Evolutionary conservation across 2,329 filamentous ascomycete species (phyloP).

Genomic region (Ophiobolus disseminans): DNA sequence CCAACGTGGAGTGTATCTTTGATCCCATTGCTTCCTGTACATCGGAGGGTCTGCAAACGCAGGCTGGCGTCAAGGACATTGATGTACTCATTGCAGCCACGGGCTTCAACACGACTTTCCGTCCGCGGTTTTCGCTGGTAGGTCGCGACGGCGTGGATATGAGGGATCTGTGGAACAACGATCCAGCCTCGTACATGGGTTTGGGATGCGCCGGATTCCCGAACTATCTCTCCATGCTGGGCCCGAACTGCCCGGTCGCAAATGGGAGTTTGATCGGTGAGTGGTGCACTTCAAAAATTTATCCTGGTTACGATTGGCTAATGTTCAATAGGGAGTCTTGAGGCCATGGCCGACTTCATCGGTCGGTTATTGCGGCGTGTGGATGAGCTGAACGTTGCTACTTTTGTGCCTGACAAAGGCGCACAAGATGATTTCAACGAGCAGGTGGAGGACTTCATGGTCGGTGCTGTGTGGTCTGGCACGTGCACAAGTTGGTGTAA

Average conservation of each 20-base stretch:
- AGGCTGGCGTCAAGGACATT: conserved; percentile 1
- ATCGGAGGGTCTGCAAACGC: conserved; percentile 3
- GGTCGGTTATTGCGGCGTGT: conserved; percentile 9
- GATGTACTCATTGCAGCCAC: conserved; percentile 15
- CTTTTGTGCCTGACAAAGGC: conserved; percentile 5
- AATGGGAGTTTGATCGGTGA: conserved; percentile 15
- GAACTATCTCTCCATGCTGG: conserved; percentile 14
- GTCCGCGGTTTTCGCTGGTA: conserved; percentile 7
- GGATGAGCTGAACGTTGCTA: conserved; percentile 3
- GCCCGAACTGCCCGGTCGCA: conserved; percentile 15
- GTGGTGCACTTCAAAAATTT: not conserved
- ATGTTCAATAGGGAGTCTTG: conserved; percentile 6
- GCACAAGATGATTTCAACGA: conserved; percentile 12
- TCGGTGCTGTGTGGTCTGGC: conserved; percentile 8
- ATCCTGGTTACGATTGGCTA: not conserved
- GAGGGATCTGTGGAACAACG: conserved; percentile 8
- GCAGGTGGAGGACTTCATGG: conserved; percentile 11
- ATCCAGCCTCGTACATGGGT: conserved; percentile 11
- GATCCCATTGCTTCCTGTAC: conserved; percentile 3
- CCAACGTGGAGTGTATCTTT: conserved; percentile 11
- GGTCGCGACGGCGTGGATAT: conserved; percentile 7
- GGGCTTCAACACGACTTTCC: conserved; percentile 12
- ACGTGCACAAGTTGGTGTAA: conserved; percentile 12
- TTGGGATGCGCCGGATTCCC: conserved; percentile 11
- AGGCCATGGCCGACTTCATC: conserved; percentile 10